These are phyloP conservation scores for Magnusiomyces magnusii DNA, from an alignment of 1,139 yeast species.

Conservation along the genomic window DNA sequence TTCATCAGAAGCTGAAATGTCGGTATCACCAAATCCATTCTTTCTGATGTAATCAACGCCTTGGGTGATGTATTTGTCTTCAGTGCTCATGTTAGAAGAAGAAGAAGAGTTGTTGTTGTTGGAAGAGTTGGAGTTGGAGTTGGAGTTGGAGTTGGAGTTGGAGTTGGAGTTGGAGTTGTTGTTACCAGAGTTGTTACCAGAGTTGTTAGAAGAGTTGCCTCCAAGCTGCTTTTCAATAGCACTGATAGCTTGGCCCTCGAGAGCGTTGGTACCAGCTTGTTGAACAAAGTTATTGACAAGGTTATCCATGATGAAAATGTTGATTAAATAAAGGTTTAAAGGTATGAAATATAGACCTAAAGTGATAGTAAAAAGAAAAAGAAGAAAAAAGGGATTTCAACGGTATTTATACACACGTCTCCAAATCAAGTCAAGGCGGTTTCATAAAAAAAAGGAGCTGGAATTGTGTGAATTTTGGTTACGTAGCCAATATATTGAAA, in stretches of 20 bases:
- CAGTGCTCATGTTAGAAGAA: background rate
- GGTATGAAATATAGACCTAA: background rate
- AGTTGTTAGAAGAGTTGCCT: conserved; percentile 56
- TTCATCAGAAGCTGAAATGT: background rate
- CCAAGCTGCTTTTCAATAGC: conserved; percentile 70
- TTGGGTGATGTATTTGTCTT: background rate
- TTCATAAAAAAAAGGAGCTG: background rate
- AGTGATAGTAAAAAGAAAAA: background rate
- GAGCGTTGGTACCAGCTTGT: conserved; percentile 47
- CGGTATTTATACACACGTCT: background rate
- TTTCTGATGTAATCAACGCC: background rate
- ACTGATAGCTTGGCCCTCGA: conserved; percentile 57
- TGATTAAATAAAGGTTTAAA: background rate
- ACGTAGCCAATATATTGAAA: too few relatives aligned
- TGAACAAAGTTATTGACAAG: conserved; percentile 57
- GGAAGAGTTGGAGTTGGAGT: background rate
- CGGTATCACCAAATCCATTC: background rate
- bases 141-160: background rate
- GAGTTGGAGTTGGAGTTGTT: background rate
- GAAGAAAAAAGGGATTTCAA: background rate
- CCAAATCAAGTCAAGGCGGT: too few relatives aligned
- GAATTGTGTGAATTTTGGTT: too few relatives aligned
- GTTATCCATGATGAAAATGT: conserved; percentile 37
- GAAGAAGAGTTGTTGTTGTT: background rate
- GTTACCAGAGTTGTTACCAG: conserved; percentile 33